Conservation (phyloP, 2,329 filamentous ascomycete genomes). For the Verticillium nonalfalfae region DNA sequence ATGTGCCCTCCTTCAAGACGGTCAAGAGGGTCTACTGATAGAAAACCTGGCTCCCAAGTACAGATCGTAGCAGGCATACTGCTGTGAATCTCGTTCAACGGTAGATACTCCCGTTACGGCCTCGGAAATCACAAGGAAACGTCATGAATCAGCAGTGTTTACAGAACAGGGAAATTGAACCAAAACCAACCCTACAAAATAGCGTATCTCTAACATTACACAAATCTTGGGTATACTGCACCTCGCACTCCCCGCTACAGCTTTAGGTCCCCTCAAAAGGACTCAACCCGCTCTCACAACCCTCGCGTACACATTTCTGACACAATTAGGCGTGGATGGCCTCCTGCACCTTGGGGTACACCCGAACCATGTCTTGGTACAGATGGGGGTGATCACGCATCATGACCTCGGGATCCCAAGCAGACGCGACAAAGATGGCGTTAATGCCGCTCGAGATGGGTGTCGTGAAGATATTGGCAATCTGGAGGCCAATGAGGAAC, state of each 20-base stretch:
- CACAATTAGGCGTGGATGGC: constrained; percentile 58
- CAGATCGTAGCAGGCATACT: too few species aligned
- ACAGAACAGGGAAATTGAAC: background rate
- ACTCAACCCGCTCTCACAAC: background rate
- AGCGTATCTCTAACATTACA: background rate
- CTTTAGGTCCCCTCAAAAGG: background rate
- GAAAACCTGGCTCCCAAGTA: too few species aligned
- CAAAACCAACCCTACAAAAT: background rate
- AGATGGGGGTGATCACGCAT: constrained; percentile 76
- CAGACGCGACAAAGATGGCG: constrained; percentile 79
- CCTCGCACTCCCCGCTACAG: background rate
- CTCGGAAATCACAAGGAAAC: too few species aligned
- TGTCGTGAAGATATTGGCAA: constrained; percentile 83
- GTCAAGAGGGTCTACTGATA: too few species aligned
- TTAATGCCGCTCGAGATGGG: constrained; percentile 85
- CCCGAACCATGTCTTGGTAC: constrained; percentile 68
- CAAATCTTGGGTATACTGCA: background rate
- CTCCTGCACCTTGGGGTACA: constrained; percentile 80
- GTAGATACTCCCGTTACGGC: too few species aligned
- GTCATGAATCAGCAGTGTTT: background rate
- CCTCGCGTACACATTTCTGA: background rate
- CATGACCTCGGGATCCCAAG: constrained; percentile 66
- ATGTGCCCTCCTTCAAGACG: too few species aligned
- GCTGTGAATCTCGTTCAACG: too few species aligned
- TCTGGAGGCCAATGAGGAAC: constrained; percentile 85